These are phyloP conservation scores for Aspergillus versicolor DNA, from an alignment of 2,329 filamentous ascomycete species.

Conservation along the genomic window DNA sequence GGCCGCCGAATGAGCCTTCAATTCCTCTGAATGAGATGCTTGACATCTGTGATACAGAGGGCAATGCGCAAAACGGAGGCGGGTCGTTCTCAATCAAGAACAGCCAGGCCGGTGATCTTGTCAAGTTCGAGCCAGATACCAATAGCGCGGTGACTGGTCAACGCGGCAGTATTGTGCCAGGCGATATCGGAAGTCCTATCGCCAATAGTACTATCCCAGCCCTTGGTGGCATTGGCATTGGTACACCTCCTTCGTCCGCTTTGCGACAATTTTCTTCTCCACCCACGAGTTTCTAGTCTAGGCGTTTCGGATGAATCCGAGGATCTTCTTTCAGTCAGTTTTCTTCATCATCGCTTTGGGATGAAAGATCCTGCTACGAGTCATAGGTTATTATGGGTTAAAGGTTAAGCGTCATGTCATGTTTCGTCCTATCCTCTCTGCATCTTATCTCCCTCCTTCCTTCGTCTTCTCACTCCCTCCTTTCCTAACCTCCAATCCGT, in stretches of 20 bases:
- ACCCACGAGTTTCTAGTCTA: slow-evolving; percentile 38
- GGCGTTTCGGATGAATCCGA: slow-evolving; percentile 20
- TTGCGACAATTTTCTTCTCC: slow-evolving; percentile 41
- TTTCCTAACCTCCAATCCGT: neutral
- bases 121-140: slow-evolving; percentile 55
- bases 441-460: slow-evolving; percentile 18
- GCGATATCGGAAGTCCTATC: slow-evolving; percentile 69
- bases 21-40: slow-evolving; percentile 69
- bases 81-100: slow-evolving; percentile 75
- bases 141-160: slow-evolving; percentile 44
- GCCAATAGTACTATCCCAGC: slow-evolving; percentile 44
- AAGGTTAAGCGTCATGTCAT: slow-evolving; percentile 18
- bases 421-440: slow-evolving; percentile 11
- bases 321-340: slow-evolving; percentile 11
- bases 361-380: slow-evolving; percentile 5
- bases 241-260: slow-evolving; percentile 29
- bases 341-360: slow-evolving; percentile 12
- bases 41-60: slow-evolving; percentile 86
- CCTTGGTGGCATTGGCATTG: slow-evolving; percentile 39
- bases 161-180: slow-evolving; percentile 51
- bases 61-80: slow-evolving; percentile 80
- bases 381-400: slow-evolving; percentile 7
- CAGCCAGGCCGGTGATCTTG: slow-evolving; percentile 45
- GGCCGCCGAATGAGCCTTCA: slow-evolving; percentile 56
- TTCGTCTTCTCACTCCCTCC: slow-evolving; percentile 9